Base-by-base conservation (phyloP, 2,329 filamentous ascomycete genomes). In the Fusarium succisae region DNA sequence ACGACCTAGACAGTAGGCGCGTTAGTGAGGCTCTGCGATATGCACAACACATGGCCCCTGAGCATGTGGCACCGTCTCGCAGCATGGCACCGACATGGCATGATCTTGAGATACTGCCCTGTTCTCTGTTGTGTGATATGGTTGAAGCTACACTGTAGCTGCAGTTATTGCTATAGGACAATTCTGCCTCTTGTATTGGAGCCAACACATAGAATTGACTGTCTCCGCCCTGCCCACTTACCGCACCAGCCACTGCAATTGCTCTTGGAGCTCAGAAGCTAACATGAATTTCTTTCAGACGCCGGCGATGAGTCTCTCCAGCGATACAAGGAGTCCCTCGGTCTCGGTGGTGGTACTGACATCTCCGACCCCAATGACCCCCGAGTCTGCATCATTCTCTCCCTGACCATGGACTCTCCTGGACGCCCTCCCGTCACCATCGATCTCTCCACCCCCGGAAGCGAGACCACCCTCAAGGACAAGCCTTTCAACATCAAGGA, bases 401-500 rank as follows among this genome's bases (percentile, higher is more conserved):
- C 94, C 64, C 92, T 99, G 63, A 92, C 94, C 70, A 92, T 99
- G 85, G 93, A 98, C 82, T 91, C 95, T 39, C 89, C 92, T 74
- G 96, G 94, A 68, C 95, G 95, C 56, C 81, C 87, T 12, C 94
- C 97, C 79, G 96, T 98, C 79, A 93, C 93, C 77, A 96, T 99
- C 83, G 94, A 98, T 80, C 91, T 98, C 47, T 92, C 91, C 65
- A 84, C 89, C 13, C 88, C 93, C 28, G 93, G 92, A 66, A 91
- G 93, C 71, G 89, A 98, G 80, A 87, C 89, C 8, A 90, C 88
- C 20, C 92, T 99, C 76, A 97, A 97, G 87, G 89, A 94, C 81
- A 93, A 96, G 82, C 96, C 96, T 20, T 99, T 99, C 87, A 96
- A 90, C 81, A 98, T 99, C 87, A 99, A 98, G 89, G 96, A 98